Percentiles rank a stretch among this genome's conserved stretches.
These are phyloP conservation scores for Rugosomyces carneus DNA, from an alignment of 1,284 basidiomycete species.

Conservation along the genomic window DNA sequence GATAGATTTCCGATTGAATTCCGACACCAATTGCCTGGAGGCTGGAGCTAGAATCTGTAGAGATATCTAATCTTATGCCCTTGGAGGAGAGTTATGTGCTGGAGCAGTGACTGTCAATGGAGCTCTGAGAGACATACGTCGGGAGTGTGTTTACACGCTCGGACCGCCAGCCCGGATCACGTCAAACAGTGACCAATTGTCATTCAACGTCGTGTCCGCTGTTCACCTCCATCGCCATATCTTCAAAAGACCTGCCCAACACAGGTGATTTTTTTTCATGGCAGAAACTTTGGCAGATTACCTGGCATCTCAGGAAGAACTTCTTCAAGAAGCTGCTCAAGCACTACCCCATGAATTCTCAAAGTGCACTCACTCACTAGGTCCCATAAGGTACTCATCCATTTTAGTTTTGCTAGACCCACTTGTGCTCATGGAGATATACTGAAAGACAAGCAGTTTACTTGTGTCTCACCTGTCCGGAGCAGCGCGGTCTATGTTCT, in stretches of 20 bases:
- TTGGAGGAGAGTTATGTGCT: too few relatives aligned
- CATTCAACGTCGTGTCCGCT: neutral
- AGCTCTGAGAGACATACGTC: too few relatives aligned
- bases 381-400: conserved; percentile 44
- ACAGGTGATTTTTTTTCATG: conserved; percentile 19
- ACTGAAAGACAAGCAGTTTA: conserved; percentile 59
- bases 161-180: neutral
- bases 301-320: conserved; percentile 52
- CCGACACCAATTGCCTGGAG: conserved; percentile 1
- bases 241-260: neutral
- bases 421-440: conserved; percentile 2
- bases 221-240: neutral
- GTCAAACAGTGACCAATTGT: neutral
- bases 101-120: too few relatives aligned
- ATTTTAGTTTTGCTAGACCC: conserved; percentile 1
- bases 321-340: conserved; percentile 61
- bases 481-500: conserved; percentile 57
- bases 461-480: conserved; percentile 66
- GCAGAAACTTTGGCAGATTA: conserved; percentile 39
- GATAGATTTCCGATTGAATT: conserved; percentile 9
- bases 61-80: too few relatives aligned
- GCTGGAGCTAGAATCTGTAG: neutral
- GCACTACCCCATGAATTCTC: conserved; percentile 73
- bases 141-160: neutral
- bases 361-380: conserved; percentile 62